Evolutionary conservation across 441 rosid species (phyloP), one percentile per base, ranked within the genome.

Genomic region (Erodium texanum): DNA sequence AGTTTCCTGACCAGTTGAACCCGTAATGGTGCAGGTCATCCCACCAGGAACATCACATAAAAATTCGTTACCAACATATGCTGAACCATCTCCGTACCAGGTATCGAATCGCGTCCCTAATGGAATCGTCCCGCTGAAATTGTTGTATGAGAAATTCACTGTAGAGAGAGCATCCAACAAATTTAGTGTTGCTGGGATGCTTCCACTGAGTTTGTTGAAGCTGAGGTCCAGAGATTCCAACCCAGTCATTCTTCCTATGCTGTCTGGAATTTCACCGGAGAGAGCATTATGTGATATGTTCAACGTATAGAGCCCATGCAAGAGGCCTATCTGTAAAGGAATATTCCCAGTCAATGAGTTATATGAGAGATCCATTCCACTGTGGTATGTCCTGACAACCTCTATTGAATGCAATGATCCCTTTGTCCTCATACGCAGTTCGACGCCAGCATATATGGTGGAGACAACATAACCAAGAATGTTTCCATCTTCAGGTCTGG

Each of bases 161-260:
- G 23, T 15, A 36, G 45, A n/a, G 24, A 68, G 70, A 29, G 45
- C 56, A 27, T 68, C 70, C 36, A 68, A 22, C 45, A 32, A 22
- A 56, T 58, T 68, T 18, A 68, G 29, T 56, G 70, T 14, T 16
- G 1, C n/a, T 4, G 70, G 62, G 24, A 58, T 58, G 8, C 2
- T 15, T 20, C 62, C 62, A 5, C 27, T 58, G 5, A 58, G 27
- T 22, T 68, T 34, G 24, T 68, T 68, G 70, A 68, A 68, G 34
- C 70, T 68, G 16, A 68, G 45, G 64, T 68, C 70, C 71, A 67
- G 70, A 2, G 62, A 54, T 15, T 68, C 70, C 62, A 56, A 29
- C 36, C 70, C 62, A 3, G 64, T 27, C 65, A 68, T 58, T 15
- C 38, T 56, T 19, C 71, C 65, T 18, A 68, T 56, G 71, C 65